Conservation (phyloP, 208 protist genomes). For the Kentomonas sorsogonicus region DNA sequence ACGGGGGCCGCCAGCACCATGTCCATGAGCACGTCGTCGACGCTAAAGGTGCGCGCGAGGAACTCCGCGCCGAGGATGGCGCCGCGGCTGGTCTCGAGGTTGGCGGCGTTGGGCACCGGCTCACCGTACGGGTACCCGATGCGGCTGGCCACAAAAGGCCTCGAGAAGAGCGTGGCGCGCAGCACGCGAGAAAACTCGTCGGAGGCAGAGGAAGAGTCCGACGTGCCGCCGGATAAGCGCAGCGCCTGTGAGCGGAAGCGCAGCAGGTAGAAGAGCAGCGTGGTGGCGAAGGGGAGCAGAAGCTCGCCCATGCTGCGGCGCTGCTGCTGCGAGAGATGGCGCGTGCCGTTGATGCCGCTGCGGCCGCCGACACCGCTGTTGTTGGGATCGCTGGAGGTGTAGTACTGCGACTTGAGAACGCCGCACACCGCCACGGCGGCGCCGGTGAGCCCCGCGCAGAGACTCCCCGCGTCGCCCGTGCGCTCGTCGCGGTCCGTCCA, state of each 20-base stretch:
- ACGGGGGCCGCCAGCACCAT: constrained; percentile 47
- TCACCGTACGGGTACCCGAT: constrained; percentile 75
- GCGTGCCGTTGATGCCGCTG: too few species aligned
- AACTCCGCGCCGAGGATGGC: constrained; percentile 42
- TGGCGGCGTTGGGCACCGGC: constrained; percentile 21
- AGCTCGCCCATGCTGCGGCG: too few species aligned
- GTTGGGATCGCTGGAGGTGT: too few species aligned
- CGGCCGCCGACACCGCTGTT: too few species aligned
- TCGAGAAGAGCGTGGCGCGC: constrained; percentile 66
- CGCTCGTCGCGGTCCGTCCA: constrained; percentile 54
- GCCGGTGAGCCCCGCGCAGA: too few species aligned
- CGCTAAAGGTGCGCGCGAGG: constrained; percentile 58
- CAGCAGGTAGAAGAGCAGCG: constrained; percentile 64
- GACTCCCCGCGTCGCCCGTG: constrained; percentile 17
- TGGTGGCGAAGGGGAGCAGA: constrained; percentile 45
- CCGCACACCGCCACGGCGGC: background rate
- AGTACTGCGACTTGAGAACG: constrained; percentile 12
- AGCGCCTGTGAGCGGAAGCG: too few species aligned
- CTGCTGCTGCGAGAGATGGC: too few species aligned
- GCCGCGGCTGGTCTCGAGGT: constrained; percentile 24
- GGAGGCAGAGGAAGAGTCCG: too few species aligned
- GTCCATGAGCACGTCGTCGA: constrained; percentile 45
- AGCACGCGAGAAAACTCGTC: too few species aligned
- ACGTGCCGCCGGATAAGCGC: too few species aligned
- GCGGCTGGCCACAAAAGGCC: constrained; percentile 44